Conservation (phyloP, 148 eudicot genomes). For the Diospyros lotus region DNA sequence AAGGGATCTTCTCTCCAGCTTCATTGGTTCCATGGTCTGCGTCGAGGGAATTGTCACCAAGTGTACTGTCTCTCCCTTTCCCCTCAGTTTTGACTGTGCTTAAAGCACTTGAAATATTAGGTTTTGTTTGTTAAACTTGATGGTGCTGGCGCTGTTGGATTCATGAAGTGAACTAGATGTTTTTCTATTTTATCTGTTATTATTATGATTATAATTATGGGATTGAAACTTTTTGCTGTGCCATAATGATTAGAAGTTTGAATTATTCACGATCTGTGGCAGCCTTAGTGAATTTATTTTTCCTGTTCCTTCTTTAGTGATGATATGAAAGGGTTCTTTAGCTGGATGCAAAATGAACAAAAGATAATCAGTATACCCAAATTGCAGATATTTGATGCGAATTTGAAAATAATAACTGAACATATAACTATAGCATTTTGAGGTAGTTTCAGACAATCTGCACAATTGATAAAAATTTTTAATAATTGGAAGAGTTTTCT, state of each 20-base stretch:
- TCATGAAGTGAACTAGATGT: background rate
- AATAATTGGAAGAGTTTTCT: too few relatives aligned
- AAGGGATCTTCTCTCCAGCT: constrained; percentile 79
- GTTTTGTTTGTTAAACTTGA: background rate
- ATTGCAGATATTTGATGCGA: too few relatives aligned
- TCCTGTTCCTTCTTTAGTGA: background rate
- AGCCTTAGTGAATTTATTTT: background rate
- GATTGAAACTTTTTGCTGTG: background rate
- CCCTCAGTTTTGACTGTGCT: background rate
- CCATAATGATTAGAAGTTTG: background rate
- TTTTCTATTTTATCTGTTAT: too few relatives aligned
- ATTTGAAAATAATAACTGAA: too few relatives aligned
- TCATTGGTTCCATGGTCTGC: constrained; percentile 94
- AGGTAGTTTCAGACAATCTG: too few relatives aligned
- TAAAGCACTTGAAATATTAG: background rate
- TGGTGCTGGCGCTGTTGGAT: background rate
- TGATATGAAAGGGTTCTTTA: background rate
- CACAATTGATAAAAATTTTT: too few relatives aligned
- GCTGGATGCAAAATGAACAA: too few relatives aligned
- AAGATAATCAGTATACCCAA: too few relatives aligned
- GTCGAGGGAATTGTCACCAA: constrained; percentile 95
- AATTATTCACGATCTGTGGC: background rate
- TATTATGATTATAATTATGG: background rate
- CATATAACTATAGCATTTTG: too few relatives aligned
- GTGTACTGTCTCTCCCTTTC: constrained; percentile 37